Evolutionary conservation across 805 yeast genomes (phyloP).

Genomic region (Kodamaea sagamina): DNA sequence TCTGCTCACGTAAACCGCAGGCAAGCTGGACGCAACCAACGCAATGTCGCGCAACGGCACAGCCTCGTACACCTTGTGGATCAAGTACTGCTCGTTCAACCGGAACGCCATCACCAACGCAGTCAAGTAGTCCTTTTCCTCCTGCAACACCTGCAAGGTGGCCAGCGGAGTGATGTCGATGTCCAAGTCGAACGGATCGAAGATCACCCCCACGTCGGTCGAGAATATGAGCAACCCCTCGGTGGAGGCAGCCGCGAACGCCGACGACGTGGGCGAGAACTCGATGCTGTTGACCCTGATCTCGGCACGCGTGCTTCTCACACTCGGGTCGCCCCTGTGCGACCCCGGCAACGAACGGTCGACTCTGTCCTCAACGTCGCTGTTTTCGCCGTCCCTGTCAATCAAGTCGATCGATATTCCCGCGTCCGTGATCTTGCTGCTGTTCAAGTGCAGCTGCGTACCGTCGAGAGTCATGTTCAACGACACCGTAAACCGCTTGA

Average conservation of each 20-base stretch:
- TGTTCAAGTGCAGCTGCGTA: constrained; percentile 75
- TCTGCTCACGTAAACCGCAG: constrained; percentile 71
- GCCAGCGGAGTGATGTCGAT: constrained; percentile 86
- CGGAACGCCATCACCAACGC: constrained; percentile 93
- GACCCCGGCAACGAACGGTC: constrained; percentile 87
- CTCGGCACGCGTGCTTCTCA: constrained; percentile 74
- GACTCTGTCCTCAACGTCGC: constrained; percentile 79
- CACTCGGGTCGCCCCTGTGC: constrained; percentile 70
- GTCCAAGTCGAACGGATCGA: constrained; percentile 95
- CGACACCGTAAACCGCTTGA: constrained; percentile 81
- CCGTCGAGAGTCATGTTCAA: constrained; percentile 90
- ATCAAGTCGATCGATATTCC: constrained; percentile 74
- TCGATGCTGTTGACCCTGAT: constrained; percentile 75
- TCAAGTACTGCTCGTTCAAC: constrained; percentile 75
- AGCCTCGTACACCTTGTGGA: constrained; percentile 70
- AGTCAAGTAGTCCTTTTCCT: constrained; percentile 63
- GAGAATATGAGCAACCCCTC: constrained; percentile 87
- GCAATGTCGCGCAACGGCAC: constrained; percentile 71
- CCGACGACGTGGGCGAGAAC: constrained; percentile 86
- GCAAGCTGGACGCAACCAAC: constrained; percentile 68
- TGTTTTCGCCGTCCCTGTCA: constrained; percentile 82
- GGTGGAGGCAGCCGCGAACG: constrained; percentile 94
- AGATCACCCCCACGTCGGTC: constrained; percentile 68
- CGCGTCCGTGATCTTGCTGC: constrained; percentile 81
- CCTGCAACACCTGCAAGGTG: constrained; percentile 55